Conservation (phyloP, 495 filamentous ascomycete genomes). For the Oidiodendron maius region DNA sequence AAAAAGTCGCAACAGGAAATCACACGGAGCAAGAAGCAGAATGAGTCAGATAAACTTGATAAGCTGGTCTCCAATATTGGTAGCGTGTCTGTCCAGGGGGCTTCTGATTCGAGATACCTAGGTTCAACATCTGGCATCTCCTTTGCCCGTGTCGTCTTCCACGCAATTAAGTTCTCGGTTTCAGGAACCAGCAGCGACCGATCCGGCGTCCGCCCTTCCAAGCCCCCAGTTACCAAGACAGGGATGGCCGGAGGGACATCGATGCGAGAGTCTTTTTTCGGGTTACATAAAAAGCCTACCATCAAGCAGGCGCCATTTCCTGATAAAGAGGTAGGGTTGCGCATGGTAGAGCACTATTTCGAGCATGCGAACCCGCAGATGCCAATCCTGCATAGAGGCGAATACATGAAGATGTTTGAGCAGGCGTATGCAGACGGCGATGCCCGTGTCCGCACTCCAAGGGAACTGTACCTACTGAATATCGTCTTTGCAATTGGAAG, state of each 20-base stretch:
- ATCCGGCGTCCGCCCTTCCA: constrained; percentile 18
- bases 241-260: constrained; percentile 51
- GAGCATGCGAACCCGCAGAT: constrained; percentile 95
- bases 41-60: constrained; percentile 58
- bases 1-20: constrained; percentile 23
- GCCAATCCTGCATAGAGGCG: constrained; percentile 79
- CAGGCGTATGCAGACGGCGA: constrained; percentile 61
- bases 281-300: constrained; percentile 80
- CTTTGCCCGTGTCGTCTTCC: constrained; percentile 90
- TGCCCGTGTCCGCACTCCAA: constrained; percentile 63
- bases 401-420: constrained; percentile 82
- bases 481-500: constrained; percentile 98
- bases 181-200: constrained; percentile 50
- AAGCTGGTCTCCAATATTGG: constrained; percentile 73
- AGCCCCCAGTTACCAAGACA: constrained; percentile 19
- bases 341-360: constrained; percentile 80
- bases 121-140: constrained; percentile 89
- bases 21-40: constrained; percentile 40
- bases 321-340: constrained; percentile 60
- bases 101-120: constrained; percentile 72
- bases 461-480: constrained; percentile 87
- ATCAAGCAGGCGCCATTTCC: constrained; percentile 85
- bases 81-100: constrained; percentile 69
- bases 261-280: constrained; percentile 94
- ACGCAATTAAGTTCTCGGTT: constrained; percentile 84